Percentiles rank a stretch among this genome's conserved stretches.
Conservation (phyloP, 768 basidiomycete genomes). For the Imleria badia region DNA sequence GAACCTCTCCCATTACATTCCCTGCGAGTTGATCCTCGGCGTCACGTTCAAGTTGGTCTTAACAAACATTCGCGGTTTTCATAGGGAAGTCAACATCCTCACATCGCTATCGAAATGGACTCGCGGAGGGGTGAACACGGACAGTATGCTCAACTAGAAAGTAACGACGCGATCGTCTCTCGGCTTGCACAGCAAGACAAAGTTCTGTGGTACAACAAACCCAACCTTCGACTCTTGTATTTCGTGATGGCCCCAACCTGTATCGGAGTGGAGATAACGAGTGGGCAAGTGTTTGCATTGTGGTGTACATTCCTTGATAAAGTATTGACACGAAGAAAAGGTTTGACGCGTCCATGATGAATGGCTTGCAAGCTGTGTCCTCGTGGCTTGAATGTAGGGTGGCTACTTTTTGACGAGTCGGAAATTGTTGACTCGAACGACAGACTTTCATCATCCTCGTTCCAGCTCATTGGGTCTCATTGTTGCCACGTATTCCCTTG, state of each 20-base stretch:
- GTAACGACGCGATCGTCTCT: constrained; percentile 11
- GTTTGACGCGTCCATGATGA: constrained; percentile 52
- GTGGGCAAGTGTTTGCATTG: not conserved
- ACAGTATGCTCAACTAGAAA: not conserved
- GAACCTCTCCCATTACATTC: no score
- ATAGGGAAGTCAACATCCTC: not conserved
- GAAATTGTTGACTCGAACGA: not conserved
- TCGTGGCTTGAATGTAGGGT: constrained; percentile 53
- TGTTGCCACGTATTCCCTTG: constrained; percentile 57
- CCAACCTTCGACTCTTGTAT: constrained; percentile 54
- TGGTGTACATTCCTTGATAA: not conserved
- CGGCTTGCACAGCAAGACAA: constrained; percentile 39
- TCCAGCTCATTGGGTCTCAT: constrained; percentile 55
- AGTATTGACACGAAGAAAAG: not conserved
- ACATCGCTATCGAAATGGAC: not conserved
- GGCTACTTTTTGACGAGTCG: not conserved
- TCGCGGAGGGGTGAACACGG: no score
- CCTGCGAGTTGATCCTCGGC: no score
- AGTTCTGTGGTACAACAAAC: constrained; percentile 61
- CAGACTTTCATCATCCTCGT: constrained; percentile 53
- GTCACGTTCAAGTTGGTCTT: no score
- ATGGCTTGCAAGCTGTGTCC: constrained; percentile 57
- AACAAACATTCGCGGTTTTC: no score
- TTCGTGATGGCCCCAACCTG: constrained; percentile 48
- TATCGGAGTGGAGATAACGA: constrained; percentile 12